Percentiles rank a stretch among this genome's conserved stretches.
phyloP scores from a whole-genome alignment of 371 early-diverging fungal species.

The Lichtheimia hyalospora region DNA sequence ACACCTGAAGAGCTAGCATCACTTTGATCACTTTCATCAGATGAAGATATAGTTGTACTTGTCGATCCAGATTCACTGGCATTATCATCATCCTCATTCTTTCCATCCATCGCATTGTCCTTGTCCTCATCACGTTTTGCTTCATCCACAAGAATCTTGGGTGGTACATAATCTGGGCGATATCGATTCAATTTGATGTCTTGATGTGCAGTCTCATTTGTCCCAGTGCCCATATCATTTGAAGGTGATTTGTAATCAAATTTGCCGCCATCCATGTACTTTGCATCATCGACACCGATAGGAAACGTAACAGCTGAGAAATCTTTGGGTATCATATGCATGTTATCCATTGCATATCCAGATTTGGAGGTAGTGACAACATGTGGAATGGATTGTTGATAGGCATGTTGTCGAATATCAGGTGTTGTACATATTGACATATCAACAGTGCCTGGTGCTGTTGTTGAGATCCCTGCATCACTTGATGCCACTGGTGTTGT shows the following conservation, averaged over 20 bases:
- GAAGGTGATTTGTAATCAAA: conserved; percentile 25
- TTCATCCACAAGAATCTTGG: conserved; percentile 6
- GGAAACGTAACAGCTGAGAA: conserved; percentile 38
- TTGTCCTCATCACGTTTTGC: not conserved
- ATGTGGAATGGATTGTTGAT: not conserved
- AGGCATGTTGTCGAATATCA: not conserved
- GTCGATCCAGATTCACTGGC: conserved; percentile 11
- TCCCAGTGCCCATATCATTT: not conserved
- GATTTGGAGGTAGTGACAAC: not conserved
- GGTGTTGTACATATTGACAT: conserved; percentile 6
- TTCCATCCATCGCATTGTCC: not conserved
- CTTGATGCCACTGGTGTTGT: conserved; percentile 8
- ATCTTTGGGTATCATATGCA: conserved; percentile 21
- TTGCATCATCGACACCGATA: conserved; percentile 36
- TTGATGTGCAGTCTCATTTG: conserved; percentile 1
- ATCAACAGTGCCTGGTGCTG: conserved; percentile 6
- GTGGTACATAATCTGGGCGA: conserved; percentile 42
- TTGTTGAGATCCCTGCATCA: conserved; percentile 9
- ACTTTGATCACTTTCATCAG: not conserved
- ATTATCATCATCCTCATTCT: conserved; percentile 6
- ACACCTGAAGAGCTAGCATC: conserved; percentile 1
- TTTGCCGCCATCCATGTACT: conserved; percentile 44
- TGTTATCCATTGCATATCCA: conserved; percentile 2
- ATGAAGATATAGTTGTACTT: conserved; percentile 4
- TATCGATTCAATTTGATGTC: conserved; percentile 16